These are phyloP conservation scores for Colletotrichum ledebouriae DNA, from an alignment of 2,329 filamentous ascomycete species.

Conservation along the genomic window DNA sequence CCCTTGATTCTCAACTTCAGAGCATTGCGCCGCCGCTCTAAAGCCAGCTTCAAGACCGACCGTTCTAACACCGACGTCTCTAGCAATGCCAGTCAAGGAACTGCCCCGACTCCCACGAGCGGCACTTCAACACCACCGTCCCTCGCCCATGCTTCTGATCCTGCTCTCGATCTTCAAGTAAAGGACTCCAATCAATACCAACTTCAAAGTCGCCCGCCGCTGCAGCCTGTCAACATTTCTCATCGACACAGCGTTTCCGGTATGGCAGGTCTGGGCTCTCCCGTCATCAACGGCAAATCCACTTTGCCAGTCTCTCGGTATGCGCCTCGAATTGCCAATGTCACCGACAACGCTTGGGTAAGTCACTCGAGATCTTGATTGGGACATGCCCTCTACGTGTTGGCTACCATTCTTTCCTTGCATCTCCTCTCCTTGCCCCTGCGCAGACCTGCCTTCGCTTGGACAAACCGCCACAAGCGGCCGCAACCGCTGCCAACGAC, in stretches of 20 bases:
- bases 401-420: neutral
- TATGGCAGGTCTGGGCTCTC: constrained; percentile 72
- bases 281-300: constrained; percentile 66
- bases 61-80: constrained; percentile 68
- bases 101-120: constrained; percentile 73
- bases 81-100: constrained; percentile 72
- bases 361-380: constrained; percentile 47
- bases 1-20: constrained; percentile 77
- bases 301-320: constrained; percentile 79
- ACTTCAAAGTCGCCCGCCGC: constrained; percentile 52
- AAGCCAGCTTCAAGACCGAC: constrained; percentile 77
- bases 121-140: constrained; percentile 83
- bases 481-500: constrained; percentile 6
- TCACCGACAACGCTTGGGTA: constrained; percentile 89
- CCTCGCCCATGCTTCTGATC: constrained; percentile 75
- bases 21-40: constrained; percentile 82
- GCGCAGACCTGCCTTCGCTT: neutral
- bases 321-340: constrained; percentile 83
- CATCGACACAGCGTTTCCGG: constrained; percentile 76
- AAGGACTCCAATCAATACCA: constrained; percentile 56
- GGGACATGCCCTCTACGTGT: neutral
- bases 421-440: neutral
- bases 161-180: constrained; percentile 73
- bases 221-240: constrained; percentile 54
- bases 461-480: constrained; percentile 20